A percentile compares a stretch with the other conserved stretches of the same genome.
These are phyloP conservation scores for Lactifluus pinguis DNA, from an alignment of 768 basidiomycete species.

Conservation along the genomic window DNA sequence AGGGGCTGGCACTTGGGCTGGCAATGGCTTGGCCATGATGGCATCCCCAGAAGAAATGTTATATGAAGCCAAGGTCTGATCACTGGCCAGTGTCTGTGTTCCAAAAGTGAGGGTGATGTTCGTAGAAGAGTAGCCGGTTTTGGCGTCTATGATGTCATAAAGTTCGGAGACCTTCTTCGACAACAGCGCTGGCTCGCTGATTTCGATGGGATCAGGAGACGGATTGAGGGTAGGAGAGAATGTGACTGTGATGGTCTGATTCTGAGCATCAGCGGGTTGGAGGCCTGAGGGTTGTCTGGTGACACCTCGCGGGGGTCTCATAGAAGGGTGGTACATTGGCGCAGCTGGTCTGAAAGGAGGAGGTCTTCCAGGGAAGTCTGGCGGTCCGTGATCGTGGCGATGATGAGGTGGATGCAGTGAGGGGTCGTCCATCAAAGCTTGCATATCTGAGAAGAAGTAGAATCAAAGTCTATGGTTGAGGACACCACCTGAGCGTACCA, in stretches of 20 bases:
- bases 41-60: not conserved
- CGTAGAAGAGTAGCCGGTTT: not conserved
- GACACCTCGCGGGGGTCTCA: not conserved
- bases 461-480: not conserved
- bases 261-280: not conserved
- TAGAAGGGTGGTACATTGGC: not conserved
- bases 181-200: not conserved
- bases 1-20: not conserved
- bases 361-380: not conserved
- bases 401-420: not conserved
- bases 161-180: not conserved
- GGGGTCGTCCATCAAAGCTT: no score
- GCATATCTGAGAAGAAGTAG: not conserved
- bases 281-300: not conserved
- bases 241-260: not conserved
- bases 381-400: not conserved
- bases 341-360: not conserved
- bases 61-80: not conserved
- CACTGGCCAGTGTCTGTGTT: not conserved
- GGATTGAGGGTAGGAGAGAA: not conserved
- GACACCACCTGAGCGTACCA: not conserved
- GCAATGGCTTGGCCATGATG: not conserved
- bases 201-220: not conserved
- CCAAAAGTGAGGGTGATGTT: not conserved
- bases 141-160: not conserved